Base-by-base conservation (phyloP, 768 basidiomycete genomes). In the Pisolithus tinctorius region DNA sequence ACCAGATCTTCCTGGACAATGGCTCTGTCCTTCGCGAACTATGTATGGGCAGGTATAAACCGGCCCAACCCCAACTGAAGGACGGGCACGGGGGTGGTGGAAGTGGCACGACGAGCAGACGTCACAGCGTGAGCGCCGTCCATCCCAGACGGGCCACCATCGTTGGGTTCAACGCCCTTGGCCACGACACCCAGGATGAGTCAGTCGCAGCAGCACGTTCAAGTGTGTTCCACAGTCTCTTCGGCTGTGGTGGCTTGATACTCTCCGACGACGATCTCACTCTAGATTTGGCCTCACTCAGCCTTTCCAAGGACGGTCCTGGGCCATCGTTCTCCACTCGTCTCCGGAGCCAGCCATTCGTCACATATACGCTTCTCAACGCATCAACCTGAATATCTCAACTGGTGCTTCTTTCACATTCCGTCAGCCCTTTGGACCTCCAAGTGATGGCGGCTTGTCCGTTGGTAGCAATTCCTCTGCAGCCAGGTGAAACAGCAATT, bases 231-330 rank as follows among this genome's bases (percentile, higher is more conserved):
- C 64, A 69, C 29, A 56, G 61, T 8, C 59, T 13, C 34, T 34
- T 65, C 26, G 69, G 75, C 3, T 75, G 84, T 4, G 74, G 84
- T 1, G 82, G 85, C 2, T 69, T 88, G 27, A 70, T 86, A 66
- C 68, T 92, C 20, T 81, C 81, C 0, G 90, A 93, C 55, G 90
- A 92, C 46, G 89, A 93, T 55, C 78, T 92, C 11, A 86, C 85
- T 0, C 78, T 75, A 23, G 86, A 86, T 59, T 74, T 91, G 30
- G 80, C 78, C 20, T 60, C 80, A 57, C n/a, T n/a, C n/a, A n/a
- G n/a, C n/a, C n/a, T n/a, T n/a, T n/a, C n/a, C n/a, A n/a, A n/a
- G 42, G 64, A 65, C 39, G 52, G 57, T 3, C 55, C 61, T 4
- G 60, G 56, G 0, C 64, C 74, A 4, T 72, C 75, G n/a, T 73